Conservation (phyloP, 1,284 basidiomycete genomes). For the Cryptococcus jaspeensis region DNA sequence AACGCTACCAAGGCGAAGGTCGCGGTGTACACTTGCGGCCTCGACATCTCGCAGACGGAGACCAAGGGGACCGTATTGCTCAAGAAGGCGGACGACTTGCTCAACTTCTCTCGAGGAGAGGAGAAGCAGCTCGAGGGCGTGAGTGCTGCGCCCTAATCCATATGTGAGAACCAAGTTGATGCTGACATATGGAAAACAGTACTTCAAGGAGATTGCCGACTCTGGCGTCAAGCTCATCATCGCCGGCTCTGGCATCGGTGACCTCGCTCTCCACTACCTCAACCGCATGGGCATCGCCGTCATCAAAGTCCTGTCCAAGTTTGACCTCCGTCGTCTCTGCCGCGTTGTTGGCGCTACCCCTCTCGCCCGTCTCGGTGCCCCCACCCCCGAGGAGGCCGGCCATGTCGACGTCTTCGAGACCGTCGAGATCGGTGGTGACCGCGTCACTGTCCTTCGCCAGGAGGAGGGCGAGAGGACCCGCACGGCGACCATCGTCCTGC, state of each 20-base stretch:
- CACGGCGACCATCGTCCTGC: slow-evolving; percentile 89
- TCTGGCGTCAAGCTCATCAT: slow-evolving; percentile 92
- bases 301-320: slow-evolving; percentile 96
- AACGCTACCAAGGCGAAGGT: slow-evolving; percentile 81
- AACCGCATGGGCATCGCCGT: slow-evolving; percentile 92
- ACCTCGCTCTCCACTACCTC: slow-evolving; percentile 95
- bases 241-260: slow-evolving; percentile 88
- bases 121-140: slow-evolving; percentile 94
- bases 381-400: slow-evolving; percentile 94
- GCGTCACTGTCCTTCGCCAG: slow-evolving; percentile 94
- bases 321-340: slow-evolving; percentile 90
- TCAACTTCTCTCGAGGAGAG: slow-evolving; percentile 93
- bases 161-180: background rate
- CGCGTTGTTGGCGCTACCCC: slow-evolving; percentile 95
- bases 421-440: slow-evolving; percentile 94
- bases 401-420: slow-evolving; percentile 92
- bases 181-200: slow-evolving; percentile 55
- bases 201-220: slow-evolving; percentile 95
- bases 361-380: slow-evolving; percentile 90
- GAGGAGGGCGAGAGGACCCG: slow-evolving; percentile 70
- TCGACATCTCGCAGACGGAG: slow-evolving; percentile 95
- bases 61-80: slow-evolving; percentile 98
- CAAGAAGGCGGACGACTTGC: slow-evolving; percentile 93
- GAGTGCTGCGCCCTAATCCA: slow-evolving; percentile 12
- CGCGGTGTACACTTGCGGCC: slow-evolving; percentile 87